Evolutionary conservation across 2,329 filamentous ascomycete genomes (phyloP), one percentile per base, ranked within the genome.

Genomic region (Onygenales sp.): DNA sequence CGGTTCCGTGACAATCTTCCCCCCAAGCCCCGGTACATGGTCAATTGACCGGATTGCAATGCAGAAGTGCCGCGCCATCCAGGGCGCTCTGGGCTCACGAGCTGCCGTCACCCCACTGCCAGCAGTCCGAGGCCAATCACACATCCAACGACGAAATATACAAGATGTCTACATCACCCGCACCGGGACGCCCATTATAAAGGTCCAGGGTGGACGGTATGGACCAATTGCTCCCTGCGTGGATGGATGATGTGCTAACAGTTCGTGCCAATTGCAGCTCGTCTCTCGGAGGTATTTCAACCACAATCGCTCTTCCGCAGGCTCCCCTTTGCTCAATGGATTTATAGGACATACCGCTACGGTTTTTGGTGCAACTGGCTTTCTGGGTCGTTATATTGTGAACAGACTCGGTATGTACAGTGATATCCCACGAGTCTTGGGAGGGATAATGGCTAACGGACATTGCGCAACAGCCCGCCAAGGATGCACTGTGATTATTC

Each of bases 341-440:
- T 57, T 62, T 60, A 57, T 72, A 89, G 92, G 92, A 61, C 90
- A 97, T 75, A 96, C 91, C 58, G 92, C 88, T 57, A 98, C 93
- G 55, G 92, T 98, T 65, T 98, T 98, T 75, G 93, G 93, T 74
- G 93, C 93, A 66, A 96, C 91, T 57, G 93, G 93, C 60, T 92
- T 95, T 71, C 77, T 98, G 53, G 93, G 93, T 68, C 85, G 93
- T 69, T 98, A 98, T 72, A 95, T 98, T 68, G 93, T 98, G 68
- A 95, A 96, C 76, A 83, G 89, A 71, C 80, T 98, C 68, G 90
- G 90, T 85, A 77, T 58, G 75, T 33, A 51, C 14, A 14, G n/a
- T 13, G 13, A 2, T 17, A 13, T 39, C 21, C 14, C 32, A 32
- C 31, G 21, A 9, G 10, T 43, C 27, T 17, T 33, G 33, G 43